phyloP scores from a whole-genome alignment of 73 alveolate species.

The Halteria grandinella region DNA sequence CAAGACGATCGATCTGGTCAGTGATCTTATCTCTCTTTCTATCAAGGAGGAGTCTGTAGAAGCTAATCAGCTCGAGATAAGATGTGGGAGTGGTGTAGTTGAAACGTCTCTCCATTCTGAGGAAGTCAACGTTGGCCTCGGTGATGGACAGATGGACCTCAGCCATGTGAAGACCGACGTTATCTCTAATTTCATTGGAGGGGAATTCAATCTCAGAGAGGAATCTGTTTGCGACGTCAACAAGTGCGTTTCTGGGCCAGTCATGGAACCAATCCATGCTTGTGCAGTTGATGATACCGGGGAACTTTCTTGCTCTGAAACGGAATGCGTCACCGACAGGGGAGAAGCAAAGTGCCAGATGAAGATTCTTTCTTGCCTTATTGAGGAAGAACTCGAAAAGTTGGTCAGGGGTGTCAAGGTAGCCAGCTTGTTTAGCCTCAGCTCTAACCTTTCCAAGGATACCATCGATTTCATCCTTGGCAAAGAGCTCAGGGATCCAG shows the following conservation, averaged over 20 bases:
- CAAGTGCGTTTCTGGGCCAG: constrained; percentile 99
- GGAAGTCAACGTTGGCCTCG: constrained; percentile 92
- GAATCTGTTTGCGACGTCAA: constrained; percentile 97
- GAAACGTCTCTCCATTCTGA: constrained; percentile 95
- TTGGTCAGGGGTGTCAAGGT: constrained; percentile 89
- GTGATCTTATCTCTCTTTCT: constrained; percentile 94
- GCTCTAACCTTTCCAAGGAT: constrained; percentile 90
- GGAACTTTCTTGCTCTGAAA: constrained; percentile 99
- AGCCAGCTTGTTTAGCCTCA: constrained; percentile 95
- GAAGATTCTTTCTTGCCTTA: constrained; percentile 86
- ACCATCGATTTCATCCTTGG: constrained; percentile 96
- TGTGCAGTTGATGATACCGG: constrained; percentile 98
- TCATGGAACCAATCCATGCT: constrained; percentile 99
- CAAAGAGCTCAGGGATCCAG: constrained; percentile 93
- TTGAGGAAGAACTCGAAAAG: constrained; percentile 94
- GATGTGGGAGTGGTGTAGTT: constrained; percentile 99
- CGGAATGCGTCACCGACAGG: constrained; percentile 99
- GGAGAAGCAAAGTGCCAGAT: constrained; percentile 91
- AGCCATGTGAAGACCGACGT: constrained; percentile 83
- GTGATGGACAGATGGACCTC: constrained; percentile 98
- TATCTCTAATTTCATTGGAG: constrained; percentile 75
- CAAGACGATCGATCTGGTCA: constrained; percentile 92
- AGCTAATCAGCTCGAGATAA: constrained; percentile 97
- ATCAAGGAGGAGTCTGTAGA: constrained; percentile 94
- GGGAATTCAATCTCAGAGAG: constrained; percentile 81